Evolutionary conservation across 192 early-diverging fungal species (phyloP).

Genomic region (Gigaspora rosea): DNA sequence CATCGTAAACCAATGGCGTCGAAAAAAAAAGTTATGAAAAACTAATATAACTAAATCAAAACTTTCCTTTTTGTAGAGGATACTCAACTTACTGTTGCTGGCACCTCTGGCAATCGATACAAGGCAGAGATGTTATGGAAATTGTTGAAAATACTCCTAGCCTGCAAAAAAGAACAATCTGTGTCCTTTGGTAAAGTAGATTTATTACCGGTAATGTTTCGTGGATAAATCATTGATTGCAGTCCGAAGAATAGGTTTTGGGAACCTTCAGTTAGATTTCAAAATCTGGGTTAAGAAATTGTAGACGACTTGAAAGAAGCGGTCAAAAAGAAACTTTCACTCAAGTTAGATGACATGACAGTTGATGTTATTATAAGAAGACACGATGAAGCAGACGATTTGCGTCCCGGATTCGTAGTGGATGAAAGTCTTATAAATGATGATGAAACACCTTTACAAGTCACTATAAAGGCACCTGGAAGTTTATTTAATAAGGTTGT

Average conservation of each 20-base stretch:
- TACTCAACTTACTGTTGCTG: constrained; percentile 2
- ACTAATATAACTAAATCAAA: background rate
- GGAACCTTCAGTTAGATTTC: background rate
- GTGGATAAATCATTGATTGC: constrained; percentile 16
- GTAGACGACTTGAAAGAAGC: constrained; percentile 20
- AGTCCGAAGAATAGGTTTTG: background rate
- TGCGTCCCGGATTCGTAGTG: background rate
- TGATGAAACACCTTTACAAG: background rate
- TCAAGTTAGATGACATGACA: constrained; percentile 1
- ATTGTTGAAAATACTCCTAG: background rate
- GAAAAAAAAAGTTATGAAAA: no score
- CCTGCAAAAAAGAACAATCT: constrained; percentile 5
- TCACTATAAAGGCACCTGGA: constrained; percentile 16
- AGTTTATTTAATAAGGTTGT: no score
- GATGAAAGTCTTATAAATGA: background rate
- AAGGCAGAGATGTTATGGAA: background rate
- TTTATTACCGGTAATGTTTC: constrained; percentile 22
- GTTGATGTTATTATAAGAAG: constrained; percentile 14
- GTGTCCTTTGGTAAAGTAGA: constrained; percentile 18
- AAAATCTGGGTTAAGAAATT: constrained; percentile 6
- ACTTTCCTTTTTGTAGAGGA: constrained; percentile 1
- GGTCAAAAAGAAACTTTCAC: constrained; percentile 10
- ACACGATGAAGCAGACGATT: constrained; percentile 12
- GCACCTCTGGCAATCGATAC: background rate
- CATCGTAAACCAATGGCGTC: no score